Base-by-base conservation (phyloP, 306 rosid genomes). In the Oemleria cerasiformis region DNA sequence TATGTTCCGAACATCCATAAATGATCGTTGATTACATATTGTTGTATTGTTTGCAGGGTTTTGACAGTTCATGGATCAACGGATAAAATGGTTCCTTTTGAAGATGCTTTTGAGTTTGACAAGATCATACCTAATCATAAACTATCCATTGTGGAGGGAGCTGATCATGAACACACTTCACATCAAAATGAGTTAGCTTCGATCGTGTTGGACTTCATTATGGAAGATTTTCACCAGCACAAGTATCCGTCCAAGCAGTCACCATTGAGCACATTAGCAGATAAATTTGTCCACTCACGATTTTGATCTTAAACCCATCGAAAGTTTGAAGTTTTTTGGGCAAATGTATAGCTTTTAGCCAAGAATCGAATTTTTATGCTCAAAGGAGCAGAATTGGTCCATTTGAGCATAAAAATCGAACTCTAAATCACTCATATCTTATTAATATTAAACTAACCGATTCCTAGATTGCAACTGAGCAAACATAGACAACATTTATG, bases 61-160 rank as follows among this genome's bases (percentile, higher is more conserved):
- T 69, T 93, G 87, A 88, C 96, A 38, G 77, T 90, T 79, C 96
- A 93, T 79, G 98, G 98, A 78, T 88, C 98, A 78, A 77, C 36
- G 88, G 98, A 91, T 80, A 71, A 79, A 77, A 87, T 73, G 51
- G 94, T 93, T 44, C 87, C 96, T 5, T 80, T 78, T 34, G 92
- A 84, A 75, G 96, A 90, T 80, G 93, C 92, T 74, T 49, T 78
- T 14, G 92, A 88, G 73, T 93, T 90, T 77, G 75, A 85, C 30
- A 88, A 85, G 75, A 73, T 79, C 79, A 80, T 84, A 71, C 76
- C 85, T 15, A 93, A 93, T 76, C 97, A 90, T 81, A 81, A 83
- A 69, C 70, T 90, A 7, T 47, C 63, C 80, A 79, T 91, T 64
- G 39, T 88, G 42, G 89, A 91, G 80, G 92, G 96, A 67, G 98